These are phyloP conservation scores for Manihot esculenta DNA, from an alignment of 441 rosid genomes.

Conservation along the genomic window DNA sequence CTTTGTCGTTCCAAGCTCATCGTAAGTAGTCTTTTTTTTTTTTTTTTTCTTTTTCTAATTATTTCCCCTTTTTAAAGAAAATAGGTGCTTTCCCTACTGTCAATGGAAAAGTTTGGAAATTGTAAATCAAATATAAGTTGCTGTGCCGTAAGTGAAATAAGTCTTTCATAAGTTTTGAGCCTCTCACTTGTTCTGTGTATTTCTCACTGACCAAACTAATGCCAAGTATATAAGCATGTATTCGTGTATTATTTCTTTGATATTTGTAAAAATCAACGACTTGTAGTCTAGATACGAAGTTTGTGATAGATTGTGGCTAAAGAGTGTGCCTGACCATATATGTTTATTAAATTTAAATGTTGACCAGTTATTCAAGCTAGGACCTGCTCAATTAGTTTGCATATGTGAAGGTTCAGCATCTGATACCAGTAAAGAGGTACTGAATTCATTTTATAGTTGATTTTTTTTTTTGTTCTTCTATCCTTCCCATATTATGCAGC, in stretches of 20 bases:
- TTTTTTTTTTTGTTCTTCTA: background rate
- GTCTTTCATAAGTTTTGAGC: too few species aligned
- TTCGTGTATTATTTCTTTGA: background rate
- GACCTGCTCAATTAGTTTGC: conserved; percentile 63
- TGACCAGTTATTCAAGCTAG: conserved; percentile 70
- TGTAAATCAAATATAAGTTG: too few species aligned
- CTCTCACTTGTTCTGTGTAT: too few species aligned
- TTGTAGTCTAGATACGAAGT: background rate
- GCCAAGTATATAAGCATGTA: background rate
- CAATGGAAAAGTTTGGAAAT: too few species aligned
- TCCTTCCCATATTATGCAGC: background rate
- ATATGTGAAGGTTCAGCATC: conserved; percentile 42
- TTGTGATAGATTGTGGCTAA: background rate
- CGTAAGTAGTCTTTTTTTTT: too few species aligned
- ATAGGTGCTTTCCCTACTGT: too few species aligned
- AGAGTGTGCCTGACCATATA: background rate
- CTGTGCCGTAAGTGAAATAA: too few species aligned
- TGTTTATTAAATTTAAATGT: conserved; percentile 12
- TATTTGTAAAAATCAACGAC: background rate
- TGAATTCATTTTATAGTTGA: background rate
- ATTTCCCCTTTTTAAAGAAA: too few species aligned
- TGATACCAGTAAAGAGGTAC: conserved; percentile 51
- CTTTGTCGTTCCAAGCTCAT: background rate
- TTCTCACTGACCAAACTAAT: background rate
- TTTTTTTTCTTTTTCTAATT: background rate